Conservation (phyloP, 495 filamentous ascomycete species). For the Glonium stellatum region DNA sequence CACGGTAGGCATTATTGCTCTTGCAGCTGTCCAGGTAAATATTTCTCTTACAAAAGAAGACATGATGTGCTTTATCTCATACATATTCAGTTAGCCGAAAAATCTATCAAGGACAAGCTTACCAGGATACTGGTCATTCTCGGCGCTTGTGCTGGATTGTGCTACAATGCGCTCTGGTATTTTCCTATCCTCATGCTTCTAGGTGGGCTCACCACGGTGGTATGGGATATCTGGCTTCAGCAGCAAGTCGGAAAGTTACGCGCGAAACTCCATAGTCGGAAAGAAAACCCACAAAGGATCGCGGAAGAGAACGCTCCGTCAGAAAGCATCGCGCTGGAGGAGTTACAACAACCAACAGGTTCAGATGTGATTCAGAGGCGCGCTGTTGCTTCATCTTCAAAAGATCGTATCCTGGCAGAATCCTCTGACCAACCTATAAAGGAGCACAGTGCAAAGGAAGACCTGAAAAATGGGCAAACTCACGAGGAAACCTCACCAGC, state of each 20-base stretch:
- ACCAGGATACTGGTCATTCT: slow-evolving; percentile 64
- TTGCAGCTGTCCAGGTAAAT: slow-evolving; percentile 59
- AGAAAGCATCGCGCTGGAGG: slow-evolving; percentile 14
- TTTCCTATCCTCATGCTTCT: slow-evolving; percentile 66
- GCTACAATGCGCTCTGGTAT: slow-evolving; percentile 77
- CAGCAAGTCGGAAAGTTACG: slow-evolving; percentile 33
- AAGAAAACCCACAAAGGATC: slow-evolving; percentile 4
- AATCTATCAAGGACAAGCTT: slow-evolving; percentile 67
- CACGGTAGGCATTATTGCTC: slow-evolving; percentile 71
- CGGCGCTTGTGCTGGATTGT: slow-evolving; percentile 60
- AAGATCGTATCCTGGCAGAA: background rate
- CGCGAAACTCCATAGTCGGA: slow-evolving; percentile 10
- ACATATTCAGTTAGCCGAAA: slow-evolving; percentile 47
- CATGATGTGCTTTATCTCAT: background rate
- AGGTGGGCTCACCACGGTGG: slow-evolving; percentile 48
- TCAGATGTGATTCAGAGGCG: slow-evolving; percentile 17
- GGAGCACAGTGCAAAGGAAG: background rate
- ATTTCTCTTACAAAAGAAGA: background rate
- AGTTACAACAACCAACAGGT: background rate
- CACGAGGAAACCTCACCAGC: slow-evolving; percentile 3
- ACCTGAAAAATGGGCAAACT: background rate
- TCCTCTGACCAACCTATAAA: background rate
- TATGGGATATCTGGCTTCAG: slow-evolving; percentile 56
- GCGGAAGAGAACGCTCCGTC: slow-evolving; percentile 10
- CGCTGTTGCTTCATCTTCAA: slow-evolving; percentile 2